phyloP scores from a whole-genome alignment of 2,329 filamentous ascomycete genomes.

The Aspergillus nomiae region DNA sequence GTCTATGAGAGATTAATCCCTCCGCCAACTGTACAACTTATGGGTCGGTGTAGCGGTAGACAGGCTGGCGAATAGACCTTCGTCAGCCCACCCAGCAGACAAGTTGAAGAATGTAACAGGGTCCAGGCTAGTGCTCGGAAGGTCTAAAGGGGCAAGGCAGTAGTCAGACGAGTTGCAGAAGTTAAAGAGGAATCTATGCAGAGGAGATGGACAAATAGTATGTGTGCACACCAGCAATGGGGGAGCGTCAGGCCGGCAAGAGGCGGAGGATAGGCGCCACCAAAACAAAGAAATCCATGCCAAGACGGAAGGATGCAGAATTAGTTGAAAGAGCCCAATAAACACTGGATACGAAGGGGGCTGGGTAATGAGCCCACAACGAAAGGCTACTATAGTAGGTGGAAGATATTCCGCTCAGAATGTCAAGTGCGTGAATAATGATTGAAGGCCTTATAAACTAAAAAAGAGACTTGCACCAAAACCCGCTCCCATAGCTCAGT shows the following conservation, averaged over 20 bases:
- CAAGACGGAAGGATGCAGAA: neutral
- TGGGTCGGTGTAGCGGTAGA: no score
- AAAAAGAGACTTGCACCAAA: neutral
- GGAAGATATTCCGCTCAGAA: no score
- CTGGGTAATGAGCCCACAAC: neutral
- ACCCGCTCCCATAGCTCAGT: conserved; percentile 4
- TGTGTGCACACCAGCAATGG: no score
- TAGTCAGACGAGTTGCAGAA: no score
- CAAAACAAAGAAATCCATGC: neutral
- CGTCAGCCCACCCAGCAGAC: neutral
- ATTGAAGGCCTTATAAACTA: neutral
- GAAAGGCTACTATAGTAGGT: neutral
- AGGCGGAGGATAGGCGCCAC: no score
- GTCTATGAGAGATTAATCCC: no score
- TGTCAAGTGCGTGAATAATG: accelerated
- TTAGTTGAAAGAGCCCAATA: neutral
- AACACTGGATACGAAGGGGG: no score
- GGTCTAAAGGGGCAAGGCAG: neutral
- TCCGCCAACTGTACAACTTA: no score
- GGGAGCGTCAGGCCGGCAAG: no score
- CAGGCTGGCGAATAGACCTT: neutral
- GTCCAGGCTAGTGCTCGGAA: neutral
- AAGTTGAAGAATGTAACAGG: neutral
- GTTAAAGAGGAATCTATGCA: neutral
- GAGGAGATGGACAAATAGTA: neutral